A percentile compares a stretch with the other conserved stretches of the same genome.
These are phyloP conservation scores for Pythium monospermum DNA, from an alignment of 352 stramenopile species.

Conservation along the genomic window DNA sequence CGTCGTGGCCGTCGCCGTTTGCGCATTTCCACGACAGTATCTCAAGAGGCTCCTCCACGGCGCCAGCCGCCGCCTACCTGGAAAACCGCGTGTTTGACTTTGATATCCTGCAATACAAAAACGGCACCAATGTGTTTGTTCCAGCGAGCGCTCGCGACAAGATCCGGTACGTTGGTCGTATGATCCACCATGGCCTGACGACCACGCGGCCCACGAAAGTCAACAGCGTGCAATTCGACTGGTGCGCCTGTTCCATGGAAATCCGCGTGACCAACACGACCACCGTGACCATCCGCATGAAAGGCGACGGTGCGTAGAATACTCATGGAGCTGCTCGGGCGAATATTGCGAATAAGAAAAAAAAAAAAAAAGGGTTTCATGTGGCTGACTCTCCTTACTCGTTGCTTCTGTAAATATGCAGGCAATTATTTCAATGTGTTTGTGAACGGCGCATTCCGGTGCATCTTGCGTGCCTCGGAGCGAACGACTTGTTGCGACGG, in stretches of 20 bases:
- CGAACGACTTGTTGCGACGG: conserved; percentile 77
- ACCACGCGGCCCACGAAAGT: conserved; percentile 70
- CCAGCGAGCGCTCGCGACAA: conserved; percentile 63
- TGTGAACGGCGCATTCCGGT: conserved; percentile 63
- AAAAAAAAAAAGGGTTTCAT: too few relatives aligned
- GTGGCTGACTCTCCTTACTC: too few relatives aligned
- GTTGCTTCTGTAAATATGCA: conserved; percentile 11
- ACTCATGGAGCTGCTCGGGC: not conserved
- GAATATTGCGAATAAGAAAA: too few relatives aligned
- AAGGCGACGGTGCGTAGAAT: conserved; percentile 60
- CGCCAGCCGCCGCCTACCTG: not conserved
- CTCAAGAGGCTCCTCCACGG: conserved; percentile 2
- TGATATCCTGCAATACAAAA: conserved; percentile 71
- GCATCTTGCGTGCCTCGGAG: conserved; percentile 72
- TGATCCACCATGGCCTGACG: conserved; percentile 66
- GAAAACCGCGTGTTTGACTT: conserved; percentile 67
- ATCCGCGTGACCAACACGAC: conserved; percentile 52
- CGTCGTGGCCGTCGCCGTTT: conserved; percentile 19
- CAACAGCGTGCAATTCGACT: conserved; percentile 87
- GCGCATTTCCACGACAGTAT: conserved; percentile 10
- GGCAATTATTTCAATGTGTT: conserved; percentile 89
- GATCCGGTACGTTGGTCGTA: conserved; percentile 66
- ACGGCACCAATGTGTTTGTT: conserved; percentile 60
- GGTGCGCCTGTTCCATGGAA: conserved; percentile 61
- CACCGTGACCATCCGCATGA: conserved; percentile 72